These are phyloP conservation scores for Petrea volubilis DNA, from an alignment of 257 asterid genomes.

Conservation along the genomic window DNA sequence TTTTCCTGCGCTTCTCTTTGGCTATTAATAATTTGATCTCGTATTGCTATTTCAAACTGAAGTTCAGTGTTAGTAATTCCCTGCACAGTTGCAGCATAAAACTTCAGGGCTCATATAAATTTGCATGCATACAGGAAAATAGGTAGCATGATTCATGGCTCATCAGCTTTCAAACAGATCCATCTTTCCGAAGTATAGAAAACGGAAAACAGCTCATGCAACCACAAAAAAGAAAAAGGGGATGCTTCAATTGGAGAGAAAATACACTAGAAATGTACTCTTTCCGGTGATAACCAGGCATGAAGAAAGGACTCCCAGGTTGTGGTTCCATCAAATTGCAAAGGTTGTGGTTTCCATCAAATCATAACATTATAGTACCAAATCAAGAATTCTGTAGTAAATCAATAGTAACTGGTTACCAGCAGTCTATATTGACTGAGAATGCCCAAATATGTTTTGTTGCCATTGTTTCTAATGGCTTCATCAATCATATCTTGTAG, in stretches of 20 bases:
- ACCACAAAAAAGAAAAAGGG: background rate
- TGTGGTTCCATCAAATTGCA: no score
- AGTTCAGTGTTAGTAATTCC: slow-evolving; percentile 90
- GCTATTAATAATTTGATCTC: slow-evolving; percentile 84
- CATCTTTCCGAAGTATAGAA: background rate
- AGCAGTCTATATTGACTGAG: slow-evolving; percentile 90
- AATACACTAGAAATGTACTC: background rate
- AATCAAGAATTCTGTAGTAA: background rate
- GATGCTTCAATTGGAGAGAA: background rate
- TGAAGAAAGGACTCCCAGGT: slow-evolving; percentile 5
- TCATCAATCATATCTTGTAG: slow-evolving; percentile 87
- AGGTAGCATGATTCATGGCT: background rate
- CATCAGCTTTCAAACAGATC: background rate
- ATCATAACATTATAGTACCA: background rate
- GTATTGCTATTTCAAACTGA: slow-evolving; percentile 92
- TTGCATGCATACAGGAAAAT: slow-evolving; percentile 10
- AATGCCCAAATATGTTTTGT: slow-evolving; percentile 81
- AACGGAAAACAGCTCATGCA: background rate
- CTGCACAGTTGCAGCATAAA: slow-evolving; percentile 38
- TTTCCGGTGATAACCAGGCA: background rate
- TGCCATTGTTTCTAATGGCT: slow-evolving; percentile 82
- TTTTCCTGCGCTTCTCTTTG: slow-evolving; percentile 84
- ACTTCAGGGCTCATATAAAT: slow-evolving; percentile 1
- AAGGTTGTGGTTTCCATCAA: slow-evolving; percentile 4
- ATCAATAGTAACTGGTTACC: slow-evolving; percentile 46